phyloP scores from a whole-genome alignment of 805 yeast genomes.

The Torulaspora delbrueckii region DNA sequence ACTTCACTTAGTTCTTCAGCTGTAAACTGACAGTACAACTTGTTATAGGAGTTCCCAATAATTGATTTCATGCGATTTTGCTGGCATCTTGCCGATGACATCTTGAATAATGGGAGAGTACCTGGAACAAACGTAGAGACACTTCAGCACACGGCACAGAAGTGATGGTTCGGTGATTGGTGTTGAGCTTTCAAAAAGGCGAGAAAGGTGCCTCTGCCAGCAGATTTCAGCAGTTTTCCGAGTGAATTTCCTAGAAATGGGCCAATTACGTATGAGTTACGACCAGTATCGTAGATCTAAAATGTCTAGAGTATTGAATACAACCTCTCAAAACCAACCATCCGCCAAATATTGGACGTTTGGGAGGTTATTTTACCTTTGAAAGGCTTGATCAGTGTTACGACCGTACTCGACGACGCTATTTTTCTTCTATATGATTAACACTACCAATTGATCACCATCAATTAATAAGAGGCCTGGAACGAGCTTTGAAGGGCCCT shows the following conservation, averaged over 20 bases:
- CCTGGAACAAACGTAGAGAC: not conserved
- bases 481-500: not conserved
- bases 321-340: not conserved
- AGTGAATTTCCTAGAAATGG: not conserved
- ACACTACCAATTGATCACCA: not conserved
- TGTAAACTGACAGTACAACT: slow-evolving; percentile 47
- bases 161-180: not conserved
- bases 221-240: not conserved
- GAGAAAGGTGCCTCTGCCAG: not conserved
- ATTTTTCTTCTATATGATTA: not conserved
- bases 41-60: slow-evolving; percentile 61
- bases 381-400: not conserved
- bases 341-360: not conserved
- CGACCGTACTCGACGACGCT: not conserved
- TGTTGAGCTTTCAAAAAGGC: not conserved
- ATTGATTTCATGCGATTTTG: slow-evolving; percentile 32
- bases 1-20: slow-evolving; percentile 53
- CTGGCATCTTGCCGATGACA: slow-evolving; percentile 25
- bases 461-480: not conserved
- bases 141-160: not conserved
- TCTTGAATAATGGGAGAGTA: not conserved
- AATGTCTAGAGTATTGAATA: not conserved
- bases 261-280: not conserved
- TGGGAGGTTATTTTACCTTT: not conserved
- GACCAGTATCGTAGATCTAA: not conserved